These are phyloP conservation scores for Kappamyces sp. DNA, from an alignment of 192 early-diverging fungal genomes.

Conservation along the genomic window DNA sequence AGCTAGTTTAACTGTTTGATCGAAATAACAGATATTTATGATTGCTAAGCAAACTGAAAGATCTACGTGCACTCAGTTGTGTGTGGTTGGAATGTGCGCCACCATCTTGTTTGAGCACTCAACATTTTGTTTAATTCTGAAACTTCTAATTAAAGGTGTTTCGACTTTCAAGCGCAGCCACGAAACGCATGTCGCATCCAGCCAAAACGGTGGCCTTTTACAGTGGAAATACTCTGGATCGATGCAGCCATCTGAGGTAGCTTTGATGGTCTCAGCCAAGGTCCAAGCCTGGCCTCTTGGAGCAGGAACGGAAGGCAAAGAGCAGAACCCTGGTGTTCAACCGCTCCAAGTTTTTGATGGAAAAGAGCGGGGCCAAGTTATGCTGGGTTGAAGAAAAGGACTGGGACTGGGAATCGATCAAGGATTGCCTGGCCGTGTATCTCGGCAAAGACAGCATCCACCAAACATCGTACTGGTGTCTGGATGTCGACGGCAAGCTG, in stretches of 20 bases:
- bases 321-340: constrained; percentile 9
- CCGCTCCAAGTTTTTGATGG: constrained; percentile 1
- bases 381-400: background rate
- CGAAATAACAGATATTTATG: too few relatives aligned
- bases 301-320: constrained; percentile 1
- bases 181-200: background rate
- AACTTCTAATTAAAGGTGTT: too few relatives aligned
- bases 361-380: background rate
- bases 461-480: background rate
- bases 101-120: too few relatives aligned
- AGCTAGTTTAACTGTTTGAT: too few relatives aligned
- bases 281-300: background rate
- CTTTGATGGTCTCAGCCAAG: background rate
- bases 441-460: constrained; percentile 6
- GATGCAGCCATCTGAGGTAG: constrained; percentile 1
- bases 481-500: constrained; percentile 4
- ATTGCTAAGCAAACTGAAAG: too few relatives aligned
- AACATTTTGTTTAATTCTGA: too few relatives aligned
- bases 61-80: too few relatives aligned
- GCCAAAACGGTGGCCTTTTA: constrained; percentile 11
- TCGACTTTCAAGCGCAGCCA: too few relatives aligned
- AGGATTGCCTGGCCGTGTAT: constrained; percentile 10
- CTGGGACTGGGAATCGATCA: background rate
- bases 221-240: constrained; percentile 3
- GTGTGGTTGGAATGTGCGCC: too few relatives aligned